A percentile compares a stretch with the other conserved stretches of the same genome.
phyloP scores from a whole-genome alignment of 768 basidiomycete genomes.

The Tephrocybe sp. region DNA sequence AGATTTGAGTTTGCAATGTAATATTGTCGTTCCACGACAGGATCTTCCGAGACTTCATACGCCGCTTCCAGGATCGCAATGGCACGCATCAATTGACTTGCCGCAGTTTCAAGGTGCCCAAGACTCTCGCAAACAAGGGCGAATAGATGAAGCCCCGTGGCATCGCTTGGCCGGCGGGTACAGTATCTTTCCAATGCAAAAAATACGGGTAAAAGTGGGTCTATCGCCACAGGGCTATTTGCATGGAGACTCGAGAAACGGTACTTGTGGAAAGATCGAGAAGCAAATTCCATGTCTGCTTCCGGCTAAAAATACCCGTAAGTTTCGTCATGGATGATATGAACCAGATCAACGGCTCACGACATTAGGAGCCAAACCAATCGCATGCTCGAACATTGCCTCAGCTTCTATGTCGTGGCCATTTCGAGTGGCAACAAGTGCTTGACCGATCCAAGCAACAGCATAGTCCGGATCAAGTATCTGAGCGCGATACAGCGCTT shows the following conservation, averaged over 20 bases:
- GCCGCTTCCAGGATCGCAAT: constrained; percentile 75
- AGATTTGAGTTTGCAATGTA: constrained; percentile 79
- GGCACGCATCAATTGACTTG: constrained; percentile 53
- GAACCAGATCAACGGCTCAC: constrained; percentile 37
- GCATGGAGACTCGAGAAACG: constrained; percentile 10
- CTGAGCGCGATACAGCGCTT: constrained; percentile 85
- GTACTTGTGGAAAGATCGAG: constrained; percentile 48
- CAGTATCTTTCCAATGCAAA: constrained; percentile 79
- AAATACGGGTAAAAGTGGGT: constrained; percentile 70
- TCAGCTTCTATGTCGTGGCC: constrained; percentile 60
- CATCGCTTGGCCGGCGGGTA: constrained; percentile 62
- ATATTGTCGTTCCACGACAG: constrained; percentile 73
- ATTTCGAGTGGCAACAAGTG: constrained; percentile 59
- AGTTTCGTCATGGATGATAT: background rate
- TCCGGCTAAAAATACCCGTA: constrained; percentile 51
- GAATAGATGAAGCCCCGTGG: constrained; percentile 77
- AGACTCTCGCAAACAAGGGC: constrained; percentile 84
- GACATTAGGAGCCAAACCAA: constrained; percentile 52
- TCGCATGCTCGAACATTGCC: constrained; percentile 72
- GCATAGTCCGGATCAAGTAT: constrained; percentile 89
- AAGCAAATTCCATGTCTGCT: constrained; percentile 76
- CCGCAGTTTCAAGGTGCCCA: constrained; percentile 63
- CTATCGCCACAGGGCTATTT: constrained; percentile 24
- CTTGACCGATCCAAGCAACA: constrained; percentile 89
- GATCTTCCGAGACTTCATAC: constrained; percentile 87